Evolutionary conservation across 768 basidiomycete species (phyloP).

Genomic region (Cytidiella melzeri): DNA sequence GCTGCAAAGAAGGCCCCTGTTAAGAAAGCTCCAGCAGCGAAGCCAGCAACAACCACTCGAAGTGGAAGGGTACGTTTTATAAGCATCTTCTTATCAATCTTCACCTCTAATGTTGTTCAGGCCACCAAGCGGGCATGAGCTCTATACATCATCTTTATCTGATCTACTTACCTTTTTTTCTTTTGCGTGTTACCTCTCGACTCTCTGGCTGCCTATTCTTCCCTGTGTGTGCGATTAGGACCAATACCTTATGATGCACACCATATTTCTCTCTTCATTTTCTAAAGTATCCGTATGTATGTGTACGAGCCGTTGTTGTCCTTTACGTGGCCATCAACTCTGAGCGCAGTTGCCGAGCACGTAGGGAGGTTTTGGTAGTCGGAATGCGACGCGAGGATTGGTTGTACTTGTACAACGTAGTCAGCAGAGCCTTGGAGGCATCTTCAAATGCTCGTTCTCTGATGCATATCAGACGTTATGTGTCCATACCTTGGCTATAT

Average conservation of each 20-base stretch:
- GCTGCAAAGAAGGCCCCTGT: constrained; percentile 21
- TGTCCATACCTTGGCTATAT: no score
- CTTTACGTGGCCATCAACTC: no score
- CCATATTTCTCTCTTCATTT: background rate
- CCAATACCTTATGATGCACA: background rate
- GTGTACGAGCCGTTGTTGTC: background rate
- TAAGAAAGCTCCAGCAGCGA: constrained; percentile 18
- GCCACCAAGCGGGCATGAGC: constrained; percentile 14
- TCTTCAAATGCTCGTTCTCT: no score
- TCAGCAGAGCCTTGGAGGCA: no score
- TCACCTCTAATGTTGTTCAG: background rate
- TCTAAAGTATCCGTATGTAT: background rate
- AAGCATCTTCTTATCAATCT: background rate
- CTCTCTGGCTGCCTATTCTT: background rate
- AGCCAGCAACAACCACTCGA: constrained; percentile 10
- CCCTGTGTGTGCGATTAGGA: background rate
- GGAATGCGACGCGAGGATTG: no score
- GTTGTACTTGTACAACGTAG: no score
- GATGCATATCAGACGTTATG: no score
- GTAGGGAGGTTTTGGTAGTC: no score
- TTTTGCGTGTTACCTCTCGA: background rate
- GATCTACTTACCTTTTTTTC: background rate
- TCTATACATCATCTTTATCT: background rate
- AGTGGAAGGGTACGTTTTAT: constrained; percentile 7
- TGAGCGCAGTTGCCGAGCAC: no score